Evolutionary conservation across 768 basidiomycete species (phyloP).

Genomic region (Boletus eberwhitei): DNA sequence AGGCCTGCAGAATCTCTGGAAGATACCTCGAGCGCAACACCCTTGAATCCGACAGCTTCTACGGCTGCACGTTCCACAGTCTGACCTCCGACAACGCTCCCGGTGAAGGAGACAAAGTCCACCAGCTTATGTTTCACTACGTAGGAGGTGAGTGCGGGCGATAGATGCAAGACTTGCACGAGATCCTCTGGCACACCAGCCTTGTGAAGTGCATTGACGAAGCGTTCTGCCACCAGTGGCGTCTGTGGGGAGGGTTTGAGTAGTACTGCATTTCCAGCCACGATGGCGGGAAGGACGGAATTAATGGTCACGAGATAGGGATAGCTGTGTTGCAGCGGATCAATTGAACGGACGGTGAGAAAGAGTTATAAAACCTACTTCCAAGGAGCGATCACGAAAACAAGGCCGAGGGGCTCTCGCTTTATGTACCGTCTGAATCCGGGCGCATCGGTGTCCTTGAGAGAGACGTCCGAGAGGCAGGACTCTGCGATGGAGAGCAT

Average conservation of each 20-base stretch:
- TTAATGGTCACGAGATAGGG: slow-evolving; percentile 91
- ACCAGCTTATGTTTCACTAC: slow-evolving; percentile 64
- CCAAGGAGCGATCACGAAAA: slow-evolving; percentile 89
- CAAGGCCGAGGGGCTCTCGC: slow-evolving; percentile 80
- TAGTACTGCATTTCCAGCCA: slow-evolving; percentile 87
- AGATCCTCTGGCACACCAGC: slow-evolving; percentile 79
- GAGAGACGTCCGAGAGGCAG: slow-evolving; percentile 68
- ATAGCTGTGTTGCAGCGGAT: slow-evolving; percentile 46
- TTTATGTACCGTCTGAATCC: slow-evolving; percentile 83
- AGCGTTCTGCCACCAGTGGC: slow-evolving; percentile 80
- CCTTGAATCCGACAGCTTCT: slow-evolving; percentile 70
- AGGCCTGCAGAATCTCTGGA: background rate
- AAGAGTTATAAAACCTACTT: slow-evolving; percentile 52
- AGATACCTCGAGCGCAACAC: slow-evolving; percentile 77
- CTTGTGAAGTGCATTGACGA: slow-evolving; percentile 60
- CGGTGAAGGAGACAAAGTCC: slow-evolving; percentile 89
- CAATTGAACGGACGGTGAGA: background rate
- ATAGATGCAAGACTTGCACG: slow-evolving; percentile 74
- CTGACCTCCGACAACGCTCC: slow-evolving; percentile 74
- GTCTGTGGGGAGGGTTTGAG: slow-evolving; percentile 98
- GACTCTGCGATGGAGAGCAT: slow-evolving; percentile 81
- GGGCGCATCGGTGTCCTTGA: slow-evolving; percentile 76
- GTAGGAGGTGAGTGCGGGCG: slow-evolving; percentile 54
- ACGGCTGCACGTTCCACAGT: slow-evolving; percentile 71
- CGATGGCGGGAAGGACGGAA: slow-evolving; percentile 84